Percentiles rank a stretch among this genome's conserved stretches.
Evolutionary conservation across 2,329 filamentous ascomycete genomes (phyloP).

Genomic region (Zymoseptoria tritici): DNA sequence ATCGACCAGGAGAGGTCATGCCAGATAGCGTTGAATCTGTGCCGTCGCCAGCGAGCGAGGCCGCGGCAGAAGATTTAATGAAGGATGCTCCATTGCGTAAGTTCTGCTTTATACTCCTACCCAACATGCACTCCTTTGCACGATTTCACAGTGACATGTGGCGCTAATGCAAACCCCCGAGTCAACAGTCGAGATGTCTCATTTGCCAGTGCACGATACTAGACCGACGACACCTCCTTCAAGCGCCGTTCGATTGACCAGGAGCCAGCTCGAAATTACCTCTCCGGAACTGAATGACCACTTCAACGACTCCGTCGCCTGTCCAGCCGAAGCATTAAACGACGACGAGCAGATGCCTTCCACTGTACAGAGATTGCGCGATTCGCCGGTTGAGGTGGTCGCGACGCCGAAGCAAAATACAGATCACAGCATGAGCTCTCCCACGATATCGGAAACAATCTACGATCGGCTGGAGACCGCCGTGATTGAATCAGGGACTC

Average conservation of each 20-base stretch:
- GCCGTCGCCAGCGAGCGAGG: constrained; percentile 13
- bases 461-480: constrained; percentile 24
- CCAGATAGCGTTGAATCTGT: constrained; percentile 14
- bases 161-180: constrained; percentile 20
- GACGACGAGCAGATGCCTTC: constrained; percentile 8
- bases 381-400: neutral
- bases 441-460: constrained; percentile 1
- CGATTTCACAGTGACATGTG: constrained; percentile 9
- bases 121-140: constrained; percentile 4
- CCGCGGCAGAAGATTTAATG: constrained; percentile 14
- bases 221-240: constrained; percentile 13
- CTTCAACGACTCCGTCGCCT: neutral
- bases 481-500: constrained; percentile 15
- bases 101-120: neutral
- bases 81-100: constrained; percentile 4
- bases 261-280: constrained; percentile 4
- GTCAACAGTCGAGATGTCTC: constrained; percentile 15
- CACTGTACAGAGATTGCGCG: neutral
- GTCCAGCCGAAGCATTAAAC: neutral
- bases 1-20: constrained; percentile 7
- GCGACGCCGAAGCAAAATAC: neutral
- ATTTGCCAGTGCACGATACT: constrained; percentile 14
- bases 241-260: constrained; percentile 7
- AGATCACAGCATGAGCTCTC: neutral
- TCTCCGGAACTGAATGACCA: neutral